A percentile compares a stretch with the other conserved stretches of the same genome.
Evolutionary conservation across 352 stramenopile genomes (phyloP).

Genomic region (Saprolegnia parasitica): DNA sequence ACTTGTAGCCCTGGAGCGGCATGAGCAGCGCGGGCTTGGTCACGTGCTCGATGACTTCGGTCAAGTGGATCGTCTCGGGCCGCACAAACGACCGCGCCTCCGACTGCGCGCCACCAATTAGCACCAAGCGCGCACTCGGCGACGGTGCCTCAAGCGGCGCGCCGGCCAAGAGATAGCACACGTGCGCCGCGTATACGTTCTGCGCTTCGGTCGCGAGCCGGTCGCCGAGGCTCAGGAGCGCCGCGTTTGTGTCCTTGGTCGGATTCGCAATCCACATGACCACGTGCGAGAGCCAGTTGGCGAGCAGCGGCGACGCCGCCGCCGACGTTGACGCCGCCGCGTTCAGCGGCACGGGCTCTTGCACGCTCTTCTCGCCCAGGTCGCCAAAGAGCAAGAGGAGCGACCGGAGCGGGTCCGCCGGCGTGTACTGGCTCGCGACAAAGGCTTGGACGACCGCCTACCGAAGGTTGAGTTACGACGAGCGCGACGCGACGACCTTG

Average conservation of each 20-base stretch:
- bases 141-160: slow-evolving; percentile 70
- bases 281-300: slow-evolving; percentile 69
- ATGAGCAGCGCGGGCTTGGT: slow-evolving; percentile 53
- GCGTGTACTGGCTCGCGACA: slow-evolving; percentile 69
- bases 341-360: slow-evolving; percentile 68
- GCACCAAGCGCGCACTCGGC: slow-evolving; percentile 66
- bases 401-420: slow-evolving; percentile 67
- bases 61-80: slow-evolving; percentile 65
- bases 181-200: slow-evolving; percentile 62
- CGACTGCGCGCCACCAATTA: slow-evolving; percentile 60
- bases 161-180: slow-evolving; percentile 76
- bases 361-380: slow-evolving; percentile 78
- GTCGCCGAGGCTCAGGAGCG: slow-evolving; percentile 74
- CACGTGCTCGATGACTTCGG: slow-evolving; percentile 78
- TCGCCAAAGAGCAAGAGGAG: slow-evolving; percentile 79
- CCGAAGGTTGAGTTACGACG: no score
- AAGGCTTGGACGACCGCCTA: slow-evolving; percentile 68
- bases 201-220: slow-evolving; percentile 66
- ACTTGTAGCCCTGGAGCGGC: slow-evolving; percentile 85
- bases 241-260: slow-evolving; percentile 73
- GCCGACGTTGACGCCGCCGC: slow-evolving; percentile 29
- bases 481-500: slow-evolving; percentile 43
- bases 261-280: slow-evolving; percentile 78
- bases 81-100: slow-evolving; percentile 83
- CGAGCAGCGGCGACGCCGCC: slow-evolving; percentile 51